These are phyloP conservation scores for Boletus rufocinnamomeus DNA, from an alignment of 768 basidiomycete genomes.

Conservation along the genomic window DNA sequence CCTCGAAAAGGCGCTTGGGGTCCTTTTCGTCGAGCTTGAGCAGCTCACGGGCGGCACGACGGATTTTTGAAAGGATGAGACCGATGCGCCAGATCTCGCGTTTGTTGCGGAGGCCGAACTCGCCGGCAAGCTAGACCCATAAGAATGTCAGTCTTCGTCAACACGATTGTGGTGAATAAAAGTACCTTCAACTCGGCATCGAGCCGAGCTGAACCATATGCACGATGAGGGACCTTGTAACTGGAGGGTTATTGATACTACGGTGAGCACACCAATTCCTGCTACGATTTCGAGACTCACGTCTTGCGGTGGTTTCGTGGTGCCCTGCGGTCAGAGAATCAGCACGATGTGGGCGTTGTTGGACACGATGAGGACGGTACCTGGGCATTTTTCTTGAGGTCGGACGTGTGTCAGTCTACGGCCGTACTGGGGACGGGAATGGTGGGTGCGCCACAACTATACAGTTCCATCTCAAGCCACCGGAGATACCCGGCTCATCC, in stretches of 20 bases:
- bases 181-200: conserved; percentile 97
- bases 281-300: conserved; percentile 84
- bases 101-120: conserved; percentile 99
- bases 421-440: conserved; percentile 42
- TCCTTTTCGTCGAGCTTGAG: conserved; percentile 99
- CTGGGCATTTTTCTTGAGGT: conserved; percentile 83
- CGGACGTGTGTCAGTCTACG: conserved; percentile 31
- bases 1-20: conserved; percentile 99
- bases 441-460: conserved; percentile 56
- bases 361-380: conserved; percentile 46
- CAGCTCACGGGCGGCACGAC: conserved; percentile 99
- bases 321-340: conserved; percentile 56
- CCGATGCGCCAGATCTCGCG: conserved; percentile 99
- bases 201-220: conserved; percentile 97
- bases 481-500: conserved; percentile 53
- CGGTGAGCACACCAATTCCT: conserved; percentile 62
- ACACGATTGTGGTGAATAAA: background rate
- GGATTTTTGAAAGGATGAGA: conserved; percentile 98
- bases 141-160: conserved; percentile 4
- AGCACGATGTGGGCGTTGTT: conserved; percentile 15
- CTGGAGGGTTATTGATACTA: conserved; percentile 61
- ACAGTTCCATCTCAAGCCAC: conserved; percentile 64
- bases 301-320: conserved; percentile 93
- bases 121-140: conserved; percentile 84
- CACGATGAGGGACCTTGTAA: conserved; percentile 98